Evolutionary conservation across 2,329 filamentous ascomycete species (phyloP), one percentile per base, ranked within the genome.

Genomic region (Penicillium sp.): DNA sequence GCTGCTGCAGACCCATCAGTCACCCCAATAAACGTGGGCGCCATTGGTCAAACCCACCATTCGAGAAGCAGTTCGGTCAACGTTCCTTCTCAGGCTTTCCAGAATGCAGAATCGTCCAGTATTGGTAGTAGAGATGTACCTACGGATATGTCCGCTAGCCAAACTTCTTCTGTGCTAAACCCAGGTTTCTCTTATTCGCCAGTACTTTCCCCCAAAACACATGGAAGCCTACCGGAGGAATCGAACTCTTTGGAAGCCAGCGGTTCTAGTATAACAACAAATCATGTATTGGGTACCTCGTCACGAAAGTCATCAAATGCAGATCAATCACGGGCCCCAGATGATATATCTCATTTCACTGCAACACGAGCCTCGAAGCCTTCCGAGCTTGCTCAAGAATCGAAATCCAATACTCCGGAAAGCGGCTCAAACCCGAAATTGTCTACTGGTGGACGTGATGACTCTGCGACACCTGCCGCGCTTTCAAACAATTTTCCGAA

Each of bases 21-120:
- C 69, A 82, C 62, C 76, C 86, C 80, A 64, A 57, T 79, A 16
- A 75, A 79, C 62, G 76, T 79, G 49, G 79, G 76, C 63, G 75
- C 74, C 38, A 58, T 72, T 13, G 73, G 75, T 40, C 61, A 64
- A 38, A 56, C 66, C 26, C 68, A 65, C 51, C 70, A 65, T 37
- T 72, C 70, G 28, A 70, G 71, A 55, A 76, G 70, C 55, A 72
- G 70, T 55, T 75, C 76, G 37, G 59, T 71, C 52, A 75, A 72
- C 57, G 58, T 69, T 6, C 70, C 74, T 26, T 65, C 70, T n/a
- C 71, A 71, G 56, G 68, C 71, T 14, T 42, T 72, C n/a, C 70
- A 73, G 22, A 68, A 70, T 62, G 52, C 69, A 38, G 75, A 75
- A 33, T 70, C 71, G 22, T 55, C 67, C 33, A 66, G 64, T 42